Evolutionary conservation across 2,329 filamentous ascomycete genomes (phyloP).

Genomic region (Pyrenophora seminiperda): DNA sequence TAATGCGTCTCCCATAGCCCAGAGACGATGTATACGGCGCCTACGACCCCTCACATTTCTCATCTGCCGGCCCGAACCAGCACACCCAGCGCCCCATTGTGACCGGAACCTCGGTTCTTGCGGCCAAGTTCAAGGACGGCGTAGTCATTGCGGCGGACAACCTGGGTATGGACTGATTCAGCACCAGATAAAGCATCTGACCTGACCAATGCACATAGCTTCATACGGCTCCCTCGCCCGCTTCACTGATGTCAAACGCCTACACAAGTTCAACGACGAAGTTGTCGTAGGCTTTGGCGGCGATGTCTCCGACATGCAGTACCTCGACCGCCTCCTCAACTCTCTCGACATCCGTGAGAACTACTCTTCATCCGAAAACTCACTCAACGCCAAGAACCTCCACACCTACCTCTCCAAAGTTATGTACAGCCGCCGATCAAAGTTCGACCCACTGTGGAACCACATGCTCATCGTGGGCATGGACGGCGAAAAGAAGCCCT

Average conservation of each 20-base stretch:
- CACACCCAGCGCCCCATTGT: slow-evolving; percentile 93
- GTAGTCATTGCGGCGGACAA: slow-evolving; percentile 98
- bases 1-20: slow-evolving; percentile 63
- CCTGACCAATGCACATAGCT: slow-evolving; percentile 59
- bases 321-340: slow-evolving; percentile 87
- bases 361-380: slow-evolving; percentile 65
- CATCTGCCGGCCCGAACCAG: slow-evolving; percentile 68
- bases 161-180: slow-evolving; percentile 65
- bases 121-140: slow-evolving; percentile 93
- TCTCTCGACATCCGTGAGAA: slow-evolving; percentile 87
- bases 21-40: slow-evolving; percentile 95
- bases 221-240: slow-evolving; percentile 95
- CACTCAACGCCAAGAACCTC: slow-evolving; percentile 86
- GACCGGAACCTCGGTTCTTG: slow-evolving; percentile 93
- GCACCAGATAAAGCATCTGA: not conserved
- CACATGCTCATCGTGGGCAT: slow-evolving; percentile 88
- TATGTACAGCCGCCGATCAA: slow-evolving; percentile 90
- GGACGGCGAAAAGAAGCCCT: slow-evolving; percentile 76
- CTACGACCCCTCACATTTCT: slow-evolving; percentile 87
- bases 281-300: slow-evolving; percentile 92
- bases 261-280: slow-evolving; percentile 83
- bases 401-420: slow-evolving; percentile 97
- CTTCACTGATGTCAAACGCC: slow-evolving; percentile 95
- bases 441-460: slow-evolving; percentile 99
- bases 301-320: slow-evolving; percentile 99